Evolutionary conservation across 352 stramenopile species (phyloP), one percentile per base, ranked within the genome.

Genomic region (Elongisporangium anandrum): DNA sequence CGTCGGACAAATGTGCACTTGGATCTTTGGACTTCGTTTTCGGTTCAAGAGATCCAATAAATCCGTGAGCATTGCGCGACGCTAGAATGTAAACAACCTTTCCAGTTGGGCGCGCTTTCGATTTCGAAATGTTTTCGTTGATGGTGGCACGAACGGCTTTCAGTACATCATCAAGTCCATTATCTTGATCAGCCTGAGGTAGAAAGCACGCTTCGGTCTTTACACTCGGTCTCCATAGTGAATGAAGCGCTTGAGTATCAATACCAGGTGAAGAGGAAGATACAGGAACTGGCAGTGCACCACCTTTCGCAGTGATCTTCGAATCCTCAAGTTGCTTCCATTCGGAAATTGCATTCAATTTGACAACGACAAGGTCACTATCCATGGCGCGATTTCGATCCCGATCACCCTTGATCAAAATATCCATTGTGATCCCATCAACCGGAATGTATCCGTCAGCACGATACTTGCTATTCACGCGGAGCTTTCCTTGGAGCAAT

Each of bases 381-480:
- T 95, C 78, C 52, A 96, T 64, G 1, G 77, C 86, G 19, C 87
- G 82, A 47, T 95, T 95, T 2, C 86, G 79, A 54, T 89, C 74
- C 26, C 73, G 63, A 54, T 85, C 75, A 6, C 83, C 84, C 54
- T 93, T 79, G 4, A 95, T 70, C 17, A 92, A 56, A 6, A 96
- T 63, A 57, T 95, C 88, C 54, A 87, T 75, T 16, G 72, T 64
- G 15, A 96, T 72, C 0, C 87, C 87, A 24, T 90, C 72, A 15
- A 96, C 71, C 3, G 83, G 82, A 26, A 95, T 66, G 56, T 92
- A 96, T 13, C 81, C 87, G 56, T 94, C 77, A 61, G 80, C 73
- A 19, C 77, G 74, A 24, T 90, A 92, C 58, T 79, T 79, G 0
- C 66, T 63, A 52, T 94, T 96, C 21, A 95, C 72, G 3, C 88